phyloP scores from a whole-genome alignment of 2,329 filamentous ascomycete genomes.

The Venturia carpophila region DNA sequence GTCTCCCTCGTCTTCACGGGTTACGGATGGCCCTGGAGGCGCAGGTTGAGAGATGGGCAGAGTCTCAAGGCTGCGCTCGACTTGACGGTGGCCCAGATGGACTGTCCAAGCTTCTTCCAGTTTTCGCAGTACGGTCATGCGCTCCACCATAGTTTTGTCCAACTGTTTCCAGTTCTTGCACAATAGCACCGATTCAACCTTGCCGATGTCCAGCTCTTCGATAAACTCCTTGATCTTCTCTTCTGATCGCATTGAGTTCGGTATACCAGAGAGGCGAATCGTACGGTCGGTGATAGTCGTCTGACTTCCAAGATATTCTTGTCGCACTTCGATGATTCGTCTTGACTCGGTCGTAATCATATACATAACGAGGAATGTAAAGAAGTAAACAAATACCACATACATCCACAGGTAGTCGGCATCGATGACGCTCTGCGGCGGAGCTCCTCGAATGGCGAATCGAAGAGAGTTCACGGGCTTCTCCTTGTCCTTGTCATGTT shows the following conservation, averaged over 20 bases:
- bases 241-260: constrained; percentile 68
- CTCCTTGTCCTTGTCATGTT: constrained; percentile 12
- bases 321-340: constrained; percentile 74
- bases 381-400: constrained; percentile 88
- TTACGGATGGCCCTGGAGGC: constrained; percentile 30
- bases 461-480: not conserved
- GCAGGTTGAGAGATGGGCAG: constrained; percentile 44
- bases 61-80: constrained; percentile 41
- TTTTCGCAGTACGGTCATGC: constrained; percentile 57
- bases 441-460: not conserved
- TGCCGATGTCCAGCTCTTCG: constrained; percentile 80
- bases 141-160: constrained; percentile 63
- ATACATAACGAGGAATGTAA: constrained; percentile 73
- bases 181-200: constrained; percentile 77
- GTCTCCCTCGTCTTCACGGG: constrained; percentile 46
- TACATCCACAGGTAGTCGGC: constrained; percentile 80
- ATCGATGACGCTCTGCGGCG: constrained; percentile 29
- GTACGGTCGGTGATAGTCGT: constrained; percentile 95
- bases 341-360: constrained; percentile 76
- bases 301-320: constrained; percentile 87
- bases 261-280: constrained; percentile 84
- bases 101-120: constrained; percentile 80
- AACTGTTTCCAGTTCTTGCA: constrained; percentile 81
- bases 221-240: constrained; percentile 77
- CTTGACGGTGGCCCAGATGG: constrained; percentile 53